A percentile compares a stretch with the other conserved stretches of the same genome.
Conservation (phyloP, 305 asterid species). For the Caryopteris hybrid region DNA sequence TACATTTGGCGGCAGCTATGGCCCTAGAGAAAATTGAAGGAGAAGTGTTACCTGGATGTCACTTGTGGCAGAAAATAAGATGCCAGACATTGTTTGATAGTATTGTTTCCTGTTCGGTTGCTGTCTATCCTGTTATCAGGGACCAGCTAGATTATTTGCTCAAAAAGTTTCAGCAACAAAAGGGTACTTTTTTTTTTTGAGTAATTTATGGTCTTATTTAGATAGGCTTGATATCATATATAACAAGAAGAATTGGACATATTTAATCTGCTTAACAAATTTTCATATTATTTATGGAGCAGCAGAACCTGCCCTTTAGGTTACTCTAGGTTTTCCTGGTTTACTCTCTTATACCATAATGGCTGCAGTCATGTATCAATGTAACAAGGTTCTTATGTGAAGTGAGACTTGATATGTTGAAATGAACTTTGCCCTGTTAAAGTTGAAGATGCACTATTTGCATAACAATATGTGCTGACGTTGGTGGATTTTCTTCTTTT, state of each 20-base stretch:
- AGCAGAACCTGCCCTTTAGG: slow-evolving; percentile 1
- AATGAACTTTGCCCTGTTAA: too few species aligned
- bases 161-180: slow-evolving; percentile 33
- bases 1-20: slow-evolving; percentile 85
- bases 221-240: not conserved
- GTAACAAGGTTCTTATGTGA: too few species aligned
- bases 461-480: too few species aligned
- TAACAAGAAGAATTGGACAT: not conserved
- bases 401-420: too few species aligned
- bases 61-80: slow-evolving; percentile 75
- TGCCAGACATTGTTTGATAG: slow-evolving; percentile 67
- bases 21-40: slow-evolving; percentile 80
- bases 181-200: slow-evolving; percentile 41
- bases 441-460: too few species aligned
- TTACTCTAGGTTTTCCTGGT: not conserved
- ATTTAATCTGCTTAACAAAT: not conserved
- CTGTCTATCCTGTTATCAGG: slow-evolving; percentile 60
- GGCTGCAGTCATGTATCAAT: not conserved
- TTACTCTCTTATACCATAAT: not conserved
- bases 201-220: too few species aligned
- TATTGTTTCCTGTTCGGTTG: slow-evolving; percentile 68
- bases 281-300: not conserved
- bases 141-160: slow-evolving; percentile 47
- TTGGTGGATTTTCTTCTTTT: slow-evolving; percentile 14
- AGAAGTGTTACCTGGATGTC: slow-evolving; percentile 69